Evolutionary conservation across 129 eudicot genomes (phyloP).

Genomic region (Logfia minima): DNA sequence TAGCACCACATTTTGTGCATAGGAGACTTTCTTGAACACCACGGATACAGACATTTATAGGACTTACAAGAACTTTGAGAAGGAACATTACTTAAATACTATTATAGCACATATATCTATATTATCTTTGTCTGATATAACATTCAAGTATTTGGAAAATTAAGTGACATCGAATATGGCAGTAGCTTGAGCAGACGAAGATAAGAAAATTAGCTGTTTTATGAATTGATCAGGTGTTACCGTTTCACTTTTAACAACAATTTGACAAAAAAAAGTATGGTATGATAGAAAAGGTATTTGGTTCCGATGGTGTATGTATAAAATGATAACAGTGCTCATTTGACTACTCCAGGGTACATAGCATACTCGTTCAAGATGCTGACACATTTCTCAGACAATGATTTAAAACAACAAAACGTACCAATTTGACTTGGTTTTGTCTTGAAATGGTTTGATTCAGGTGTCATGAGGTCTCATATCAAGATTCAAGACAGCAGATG

Average conservation of each 20-base stretch:
- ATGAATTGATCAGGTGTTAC: too few relatives aligned
- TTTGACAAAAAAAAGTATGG: too few relatives aligned
- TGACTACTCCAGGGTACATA: conserved; percentile 12
- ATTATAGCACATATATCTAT: not conserved
- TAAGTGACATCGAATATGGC: too few relatives aligned
- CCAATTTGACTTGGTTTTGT: not conserved
- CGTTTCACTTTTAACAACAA: not conserved
- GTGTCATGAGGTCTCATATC: not conserved
- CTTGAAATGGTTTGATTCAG: not conserved
- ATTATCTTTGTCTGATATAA: too few relatives aligned
- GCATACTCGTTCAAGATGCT: conserved; percentile 1
- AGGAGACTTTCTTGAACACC: conserved; percentile 5
- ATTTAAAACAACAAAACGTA: not conserved
- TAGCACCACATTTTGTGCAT: not conserved
- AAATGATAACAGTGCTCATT: conserved; percentile 6
- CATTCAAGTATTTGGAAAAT: too few relatives aligned
- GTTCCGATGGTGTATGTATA: not conserved
- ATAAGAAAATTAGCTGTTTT: too few relatives aligned
- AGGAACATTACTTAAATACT: conserved; percentile 2
- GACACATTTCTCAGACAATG: not conserved
- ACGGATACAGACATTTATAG: not conserved
- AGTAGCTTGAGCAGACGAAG: too few relatives aligned
- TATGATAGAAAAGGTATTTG: too few relatives aligned
- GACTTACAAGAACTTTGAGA: not conserved
- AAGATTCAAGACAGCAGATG: not conserved